Evolutionary conservation across 148 eudicot species (phyloP).

Genomic region (Oxyria digyna): DNA sequence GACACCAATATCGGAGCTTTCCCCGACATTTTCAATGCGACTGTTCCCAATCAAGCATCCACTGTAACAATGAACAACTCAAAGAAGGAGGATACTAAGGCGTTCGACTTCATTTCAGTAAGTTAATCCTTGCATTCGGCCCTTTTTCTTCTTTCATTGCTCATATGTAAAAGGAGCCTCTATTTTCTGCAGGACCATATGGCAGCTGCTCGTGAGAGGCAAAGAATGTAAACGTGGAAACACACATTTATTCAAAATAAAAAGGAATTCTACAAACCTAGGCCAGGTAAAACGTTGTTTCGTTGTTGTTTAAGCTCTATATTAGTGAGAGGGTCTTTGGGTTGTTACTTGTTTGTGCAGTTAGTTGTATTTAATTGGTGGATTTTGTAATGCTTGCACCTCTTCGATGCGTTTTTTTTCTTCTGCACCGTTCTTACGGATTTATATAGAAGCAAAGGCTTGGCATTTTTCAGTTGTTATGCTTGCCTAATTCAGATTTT

Average conservation of each 20-base stretch:
- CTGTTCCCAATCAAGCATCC: slow-evolving; percentile 44
- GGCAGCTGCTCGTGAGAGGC: slow-evolving; percentile 44
- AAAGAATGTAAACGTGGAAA: slow-evolving; percentile 8
- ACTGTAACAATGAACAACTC: slow-evolving; percentile 47
- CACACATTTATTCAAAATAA: slow-evolving; percentile 2
- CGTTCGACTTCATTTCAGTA: slow-evolving; percentile 95
- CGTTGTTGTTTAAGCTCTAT: neutral
- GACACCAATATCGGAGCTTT: slow-evolving; percentile 34
- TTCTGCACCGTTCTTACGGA: neutral
- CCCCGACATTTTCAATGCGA: slow-evolving; percentile 82
- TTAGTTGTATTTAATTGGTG: neutral
- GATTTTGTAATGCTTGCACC: slow-evolving; percentile 11
- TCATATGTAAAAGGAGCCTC: no score
- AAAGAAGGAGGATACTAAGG: slow-evolving; percentile 74
- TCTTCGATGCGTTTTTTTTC: slow-evolving; percentile 6
- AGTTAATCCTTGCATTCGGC: slow-evolving; percentile 10
- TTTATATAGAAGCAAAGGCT: neutral
- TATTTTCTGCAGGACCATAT: slow-evolving; percentile 54
- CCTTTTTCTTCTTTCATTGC: neutral
- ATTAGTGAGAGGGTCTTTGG: slow-evolving; percentile 3
- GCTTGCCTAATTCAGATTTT: neutral
- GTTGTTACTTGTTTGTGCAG: neutral
- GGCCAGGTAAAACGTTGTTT: neutral
- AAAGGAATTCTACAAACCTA: neutral
- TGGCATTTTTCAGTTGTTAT: no score